Conservation (phyloP, 768 basidiomycete genomes). For the Russula sp. region DNA sequence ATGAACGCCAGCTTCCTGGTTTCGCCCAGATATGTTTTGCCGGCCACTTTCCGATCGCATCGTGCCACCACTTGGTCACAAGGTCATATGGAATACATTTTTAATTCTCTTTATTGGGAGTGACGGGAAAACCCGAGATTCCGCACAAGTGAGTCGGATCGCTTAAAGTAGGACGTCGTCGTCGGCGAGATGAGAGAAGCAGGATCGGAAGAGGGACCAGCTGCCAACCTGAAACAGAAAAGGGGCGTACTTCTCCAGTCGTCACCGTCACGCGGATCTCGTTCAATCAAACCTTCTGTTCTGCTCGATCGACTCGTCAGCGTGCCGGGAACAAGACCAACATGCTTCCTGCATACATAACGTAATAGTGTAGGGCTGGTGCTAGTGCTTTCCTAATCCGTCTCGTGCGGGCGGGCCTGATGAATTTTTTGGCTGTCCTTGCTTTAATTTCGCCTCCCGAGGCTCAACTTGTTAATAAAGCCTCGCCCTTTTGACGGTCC, state of each 20-base stretch:
- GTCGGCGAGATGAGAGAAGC: too few species aligned
- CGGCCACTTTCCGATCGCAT: slow-evolving; percentile 8
- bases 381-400: slow-evolving; percentile 1
- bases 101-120: neutral
- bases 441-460: neutral
- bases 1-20: neutral
- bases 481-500: neutral
- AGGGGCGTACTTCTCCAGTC: neutral
- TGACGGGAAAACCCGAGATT: neutral
- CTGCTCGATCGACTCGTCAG: neutral
- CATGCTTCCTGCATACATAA: neutral
- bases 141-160: neutral
- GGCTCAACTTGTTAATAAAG: neutral
- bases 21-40: neutral
- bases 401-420: neutral
- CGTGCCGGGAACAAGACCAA: neutral
- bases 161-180: neutral
- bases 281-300: slow-evolving; percentile 11
- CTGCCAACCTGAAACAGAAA: slow-evolving; percentile 16
- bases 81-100: neutral
- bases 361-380: slow-evolving; percentile 1
- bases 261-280: neutral
- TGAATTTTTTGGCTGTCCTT: neutral
- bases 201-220: neutral
- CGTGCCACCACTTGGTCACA: slow-evolving; percentile 2